phyloP scores from a whole-genome alignment of 2,329 filamentous ascomycete genomes.

The Trichocomaceae sp. region DNA sequence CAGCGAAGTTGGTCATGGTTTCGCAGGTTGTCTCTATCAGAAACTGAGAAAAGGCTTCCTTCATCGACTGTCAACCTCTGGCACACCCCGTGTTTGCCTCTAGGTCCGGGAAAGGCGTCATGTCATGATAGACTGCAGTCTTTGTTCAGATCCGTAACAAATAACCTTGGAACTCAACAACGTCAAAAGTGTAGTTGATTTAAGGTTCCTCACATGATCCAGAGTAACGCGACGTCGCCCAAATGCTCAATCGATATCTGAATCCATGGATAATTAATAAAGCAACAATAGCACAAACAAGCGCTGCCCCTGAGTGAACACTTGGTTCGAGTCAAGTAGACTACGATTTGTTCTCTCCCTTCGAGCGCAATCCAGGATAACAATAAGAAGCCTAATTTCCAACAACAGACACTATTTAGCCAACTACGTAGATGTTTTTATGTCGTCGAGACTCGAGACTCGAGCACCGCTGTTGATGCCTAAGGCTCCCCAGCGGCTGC shows the following conservation, averaged over 20 bases:
- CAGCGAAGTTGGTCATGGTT: constrained; percentile 2
- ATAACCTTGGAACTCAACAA: background rate
- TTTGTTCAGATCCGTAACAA: background rate
- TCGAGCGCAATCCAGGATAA: no score
- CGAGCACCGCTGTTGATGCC: background rate
- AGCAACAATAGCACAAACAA: background rate
- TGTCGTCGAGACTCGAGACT: background rate
- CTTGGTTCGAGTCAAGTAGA: no score
- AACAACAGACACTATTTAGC: background rate
- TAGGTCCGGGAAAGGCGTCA: background rate
- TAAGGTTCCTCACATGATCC: constrained; percentile 1
- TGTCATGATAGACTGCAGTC: background rate
- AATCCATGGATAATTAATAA: no score
- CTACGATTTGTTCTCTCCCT: no score
- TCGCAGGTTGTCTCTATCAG: no score
- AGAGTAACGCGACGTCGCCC: constrained; percentile 4
- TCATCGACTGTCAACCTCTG: background rate
- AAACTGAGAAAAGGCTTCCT: background rate
- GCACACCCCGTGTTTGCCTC: no score
- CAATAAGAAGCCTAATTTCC: no score
- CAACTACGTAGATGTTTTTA: background rate
- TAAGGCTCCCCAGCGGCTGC: background rate
- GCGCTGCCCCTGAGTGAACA: background rate
- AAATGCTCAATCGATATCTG: no score
- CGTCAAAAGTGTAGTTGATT: background rate